Evolutionary conservation across 2,329 filamentous ascomycete genomes (phyloP).

Genomic region (Cladosporium sp.): DNA sequence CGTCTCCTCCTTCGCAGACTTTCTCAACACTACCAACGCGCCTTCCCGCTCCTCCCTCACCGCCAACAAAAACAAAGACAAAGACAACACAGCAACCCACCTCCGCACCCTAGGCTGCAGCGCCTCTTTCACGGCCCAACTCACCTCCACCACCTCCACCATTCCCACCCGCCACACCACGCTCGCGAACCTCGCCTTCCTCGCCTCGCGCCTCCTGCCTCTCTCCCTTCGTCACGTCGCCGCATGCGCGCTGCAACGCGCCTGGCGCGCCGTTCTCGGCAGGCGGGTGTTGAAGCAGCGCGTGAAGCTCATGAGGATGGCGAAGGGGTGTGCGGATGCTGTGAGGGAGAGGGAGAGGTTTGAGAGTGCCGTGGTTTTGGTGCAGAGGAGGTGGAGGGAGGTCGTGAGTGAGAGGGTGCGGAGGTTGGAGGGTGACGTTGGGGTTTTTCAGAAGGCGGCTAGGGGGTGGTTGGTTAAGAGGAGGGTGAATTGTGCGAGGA

Average conservation of each 20-base stretch:
- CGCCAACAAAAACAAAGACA: conserved; percentile 18
- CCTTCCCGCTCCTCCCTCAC: neutral
- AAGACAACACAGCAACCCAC: conserved; percentile 27
- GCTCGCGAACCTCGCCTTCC: conserved; percentile 54
- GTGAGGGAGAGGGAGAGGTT: conserved; percentile 43
- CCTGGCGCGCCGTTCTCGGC: conserved; percentile 41
- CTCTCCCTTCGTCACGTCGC: conserved; percentile 48
- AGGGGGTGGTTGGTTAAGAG: conserved; percentile 38
- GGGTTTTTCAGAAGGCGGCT: conserved; percentile 40
- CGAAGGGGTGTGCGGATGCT: conserved; percentile 44
- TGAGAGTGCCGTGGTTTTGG: conserved; percentile 36
- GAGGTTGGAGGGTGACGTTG: conserved; percentile 35
- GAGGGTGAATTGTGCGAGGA: conserved; percentile 26
- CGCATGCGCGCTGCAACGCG: conserved; percentile 49
- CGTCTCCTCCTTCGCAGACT: conserved; percentile 53
- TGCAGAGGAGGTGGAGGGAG: conserved; percentile 43
- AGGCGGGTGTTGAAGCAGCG: conserved; percentile 31
- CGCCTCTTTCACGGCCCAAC: conserved; percentile 41
- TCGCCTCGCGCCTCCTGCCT: conserved; percentile 55
- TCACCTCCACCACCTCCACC: conserved; percentile 33
- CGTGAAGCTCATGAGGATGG: conserved; percentile 38
- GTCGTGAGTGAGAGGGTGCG: conserved; percentile 34
- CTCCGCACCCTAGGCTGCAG: conserved; percentile 40
- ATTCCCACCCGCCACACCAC: conserved; percentile 54
- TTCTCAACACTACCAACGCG: conserved; percentile 27